phyloP scores from a whole-genome alignment of 176 grass and related monocot species.

The Carex myosuroides region DNA sequence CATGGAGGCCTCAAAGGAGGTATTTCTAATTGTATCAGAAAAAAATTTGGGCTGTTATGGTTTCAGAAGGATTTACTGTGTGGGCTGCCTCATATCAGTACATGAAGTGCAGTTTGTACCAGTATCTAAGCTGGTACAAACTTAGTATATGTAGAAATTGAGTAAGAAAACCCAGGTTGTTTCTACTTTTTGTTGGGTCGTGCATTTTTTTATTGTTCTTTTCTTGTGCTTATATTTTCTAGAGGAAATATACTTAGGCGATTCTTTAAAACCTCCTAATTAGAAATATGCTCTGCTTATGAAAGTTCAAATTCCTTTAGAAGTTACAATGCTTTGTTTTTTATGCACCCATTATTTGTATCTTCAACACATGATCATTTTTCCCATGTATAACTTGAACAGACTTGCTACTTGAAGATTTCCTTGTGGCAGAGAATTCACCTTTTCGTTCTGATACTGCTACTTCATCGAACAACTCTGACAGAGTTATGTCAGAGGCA shows the following conservation, averaged over 20 bases:
- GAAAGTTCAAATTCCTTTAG: not conserved
- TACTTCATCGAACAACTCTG: conserved; percentile 46
- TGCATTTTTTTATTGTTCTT: not conserved
- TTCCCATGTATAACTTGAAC: conserved; percentile 24
- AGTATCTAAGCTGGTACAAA: not conserved
- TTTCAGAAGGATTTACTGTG: not conserved
- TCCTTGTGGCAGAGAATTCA: conserved; percentile 92
- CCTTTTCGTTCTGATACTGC: conserved; percentile 64
- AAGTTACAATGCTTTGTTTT: not conserved
- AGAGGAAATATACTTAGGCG: not conserved
- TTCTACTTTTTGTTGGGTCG: not conserved
- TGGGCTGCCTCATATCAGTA: not conserved
- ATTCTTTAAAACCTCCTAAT: not conserved
- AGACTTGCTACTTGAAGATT: conserved; percentile 88
- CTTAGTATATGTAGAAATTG: not conserved
- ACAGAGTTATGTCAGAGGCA: conserved; percentile 40
- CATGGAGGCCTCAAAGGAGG: conserved; percentile 93
- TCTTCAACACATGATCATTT: not conserved
- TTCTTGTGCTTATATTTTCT: not conserved
- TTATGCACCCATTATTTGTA: not conserved
- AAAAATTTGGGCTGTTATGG: not conserved
- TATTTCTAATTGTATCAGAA: conserved; percentile 17
- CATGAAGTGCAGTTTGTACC: not conserved
- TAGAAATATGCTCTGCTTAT: not conserved
- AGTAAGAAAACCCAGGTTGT: not conserved